phyloP scores from a whole-genome alignment of 306 rosid genomes.

The Betula pendula region DNA sequence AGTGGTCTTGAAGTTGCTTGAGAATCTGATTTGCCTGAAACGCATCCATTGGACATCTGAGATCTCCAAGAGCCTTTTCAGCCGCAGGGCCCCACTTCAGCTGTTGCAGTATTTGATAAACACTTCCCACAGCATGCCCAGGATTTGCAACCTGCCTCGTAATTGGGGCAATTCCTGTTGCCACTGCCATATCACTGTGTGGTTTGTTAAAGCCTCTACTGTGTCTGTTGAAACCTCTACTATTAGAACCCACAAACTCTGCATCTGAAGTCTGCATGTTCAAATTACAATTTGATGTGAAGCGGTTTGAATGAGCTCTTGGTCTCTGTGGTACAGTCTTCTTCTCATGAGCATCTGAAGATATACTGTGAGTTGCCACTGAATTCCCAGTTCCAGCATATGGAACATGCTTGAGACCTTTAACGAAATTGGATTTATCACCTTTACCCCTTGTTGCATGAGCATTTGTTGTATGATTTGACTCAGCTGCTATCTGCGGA shows the following conservation, averaged over 20 bases:
- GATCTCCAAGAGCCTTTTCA: conserved; percentile 66
- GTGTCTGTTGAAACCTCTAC: conserved; percentile 46
- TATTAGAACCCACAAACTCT: conserved; percentile 30
- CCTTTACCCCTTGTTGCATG: conserved; percentile 56
- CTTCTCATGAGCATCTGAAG: conserved; percentile 38
- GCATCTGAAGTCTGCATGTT: conserved; percentile 40
- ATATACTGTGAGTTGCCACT: conserved; percentile 33
- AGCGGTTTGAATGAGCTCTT: conserved; percentile 41
- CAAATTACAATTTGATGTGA: conserved; percentile 47
- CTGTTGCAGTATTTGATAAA: conserved; percentile 58
- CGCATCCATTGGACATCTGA: conserved; percentile 64
- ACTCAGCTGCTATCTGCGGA: conserved; percentile 38
- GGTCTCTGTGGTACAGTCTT: conserved; percentile 53
- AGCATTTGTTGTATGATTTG: conserved; percentile 42
- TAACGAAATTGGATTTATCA: conserved; percentile 39
- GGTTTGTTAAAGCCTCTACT: conserved; percentile 47
- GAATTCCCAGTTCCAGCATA: conserved; percentile 45
- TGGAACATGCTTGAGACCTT: conserved; percentile 51
- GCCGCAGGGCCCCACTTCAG: conserved; percentile 71
- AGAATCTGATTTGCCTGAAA: conserved; percentile 89
- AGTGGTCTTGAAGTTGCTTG: conserved; percentile 75
- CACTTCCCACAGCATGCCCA: conserved; percentile 54
- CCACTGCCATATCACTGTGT: conserved; percentile 46
- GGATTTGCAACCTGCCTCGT: conserved; percentile 40
- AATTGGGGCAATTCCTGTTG: conserved; percentile 40